Conservation (phyloP, 176 grass and related monocot genomes). For the Puccinellia tenuiflora region DNA sequence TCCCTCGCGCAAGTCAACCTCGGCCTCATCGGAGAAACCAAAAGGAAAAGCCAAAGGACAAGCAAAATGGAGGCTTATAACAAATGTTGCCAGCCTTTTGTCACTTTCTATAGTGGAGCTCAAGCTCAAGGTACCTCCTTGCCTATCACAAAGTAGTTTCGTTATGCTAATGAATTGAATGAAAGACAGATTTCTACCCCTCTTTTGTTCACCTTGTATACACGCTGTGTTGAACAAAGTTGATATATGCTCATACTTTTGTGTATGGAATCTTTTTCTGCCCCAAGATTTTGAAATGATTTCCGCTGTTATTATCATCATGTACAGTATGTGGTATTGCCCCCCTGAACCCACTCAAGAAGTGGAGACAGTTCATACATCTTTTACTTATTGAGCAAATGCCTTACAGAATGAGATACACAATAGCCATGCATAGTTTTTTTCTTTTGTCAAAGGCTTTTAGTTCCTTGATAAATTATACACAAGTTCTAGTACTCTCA, state of each 20-base stretch:
- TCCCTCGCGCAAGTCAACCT: constrained; percentile 38
- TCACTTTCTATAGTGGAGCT: constrained; percentile 67
- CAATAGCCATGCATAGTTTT: background rate
- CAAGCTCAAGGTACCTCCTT: constrained; percentile 68
- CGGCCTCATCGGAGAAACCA: constrained; percentile 20
- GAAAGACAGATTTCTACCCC: background rate
- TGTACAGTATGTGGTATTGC: background rate
- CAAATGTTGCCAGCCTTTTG: constrained; percentile 50
- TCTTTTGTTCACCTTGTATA: background rate
- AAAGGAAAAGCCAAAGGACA: constrained; percentile 50
- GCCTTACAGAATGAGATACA: background rate
- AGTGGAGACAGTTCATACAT: background rate
- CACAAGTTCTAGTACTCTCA: background rate
- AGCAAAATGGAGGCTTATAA: constrained; percentile 57
- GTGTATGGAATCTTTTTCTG: background rate
- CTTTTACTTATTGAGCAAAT: background rate
- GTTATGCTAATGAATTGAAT: constrained; percentile 14
- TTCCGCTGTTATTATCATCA: background rate
- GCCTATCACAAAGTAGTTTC: background rate
- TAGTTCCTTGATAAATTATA: background rate
- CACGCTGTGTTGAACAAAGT: background rate
- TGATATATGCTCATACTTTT: constrained; percentile 10
- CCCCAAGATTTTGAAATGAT: background rate
- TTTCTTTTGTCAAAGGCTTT: background rate
- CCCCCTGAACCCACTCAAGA: background rate